Evolutionary conservation across 2,329 filamentous ascomycete species (phyloP), one percentile per base, ranked within the genome.

Genomic region (Zymoseptoria brevis): DNA sequence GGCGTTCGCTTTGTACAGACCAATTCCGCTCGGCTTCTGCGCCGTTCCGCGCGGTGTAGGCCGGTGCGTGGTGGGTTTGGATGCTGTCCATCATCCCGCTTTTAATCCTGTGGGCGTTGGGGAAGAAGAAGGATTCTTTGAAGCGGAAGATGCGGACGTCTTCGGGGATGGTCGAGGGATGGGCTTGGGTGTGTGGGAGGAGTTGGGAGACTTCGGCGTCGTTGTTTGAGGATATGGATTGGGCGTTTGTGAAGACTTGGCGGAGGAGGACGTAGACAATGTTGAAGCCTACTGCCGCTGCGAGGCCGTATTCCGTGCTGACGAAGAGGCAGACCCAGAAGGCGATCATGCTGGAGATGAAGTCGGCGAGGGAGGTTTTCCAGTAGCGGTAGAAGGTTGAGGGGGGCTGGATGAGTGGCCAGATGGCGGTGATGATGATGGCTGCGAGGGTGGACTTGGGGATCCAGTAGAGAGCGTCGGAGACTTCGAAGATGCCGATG

Each of bases 401-500:
- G 0, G 83, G 79, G 0, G 82, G 78, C 0, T 81, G 81, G 51
- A 87, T 82, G 6, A 87, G 75, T 48, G 84, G 82, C 72, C 81
- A 81, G 0, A 87, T 83, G 5, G 84, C 84, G 60, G 81, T 83
- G 64, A 87, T 86, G 62, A 87, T 86, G 61, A 87, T 86, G 2
- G 84, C 85, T 0, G 85, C 80, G 1, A 87, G 76, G 0, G 83
- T 85, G 0, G 84, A 79, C 64, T 86, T 85, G 0, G 85, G 85
- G n/a, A 87, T 83, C 83, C 83, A 88, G 72, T 84, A 86, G 0
- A 88, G 76, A 0, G 82, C 80, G 0, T 80, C 81, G 0, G 81
- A 81, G n/a, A 59, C 61, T 60, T 83, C 79, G 67, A 83, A 87
- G 24, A 87, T 80, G 19, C 80, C 83, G 1, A 87, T 70, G 7